phyloP scores from a whole-genome alignment of 495 filamentous ascomycete species.

The Penicillium bialowiezense region DNA sequence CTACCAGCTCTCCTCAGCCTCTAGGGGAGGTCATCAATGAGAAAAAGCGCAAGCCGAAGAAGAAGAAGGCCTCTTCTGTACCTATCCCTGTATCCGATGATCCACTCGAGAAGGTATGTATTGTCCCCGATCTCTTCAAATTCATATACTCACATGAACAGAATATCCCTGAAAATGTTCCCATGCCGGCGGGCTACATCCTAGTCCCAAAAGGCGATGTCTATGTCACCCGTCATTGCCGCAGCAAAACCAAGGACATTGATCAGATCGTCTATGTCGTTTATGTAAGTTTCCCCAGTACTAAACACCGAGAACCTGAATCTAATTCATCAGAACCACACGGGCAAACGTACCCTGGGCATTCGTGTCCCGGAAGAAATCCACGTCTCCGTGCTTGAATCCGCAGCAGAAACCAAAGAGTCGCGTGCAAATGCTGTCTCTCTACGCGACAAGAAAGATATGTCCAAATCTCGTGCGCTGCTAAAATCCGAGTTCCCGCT shows the following conservation, averaged over 20 bases:
- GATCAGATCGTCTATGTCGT: slow-evolving; percentile 40
- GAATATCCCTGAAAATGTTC: slow-evolving; percentile 28
- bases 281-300: slow-evolving; percentile 27
- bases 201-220: slow-evolving; percentile 51
- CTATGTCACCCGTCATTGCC: slow-evolving; percentile 50
- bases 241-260: slow-evolving; percentile 42
- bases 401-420: slow-evolving; percentile 32
- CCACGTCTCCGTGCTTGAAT: slow-evolving; percentile 26
- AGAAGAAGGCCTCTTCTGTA: neutral
- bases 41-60: neutral
- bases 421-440: slow-evolving; percentile 39
- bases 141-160: slow-evolving; percentile 1
- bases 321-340: slow-evolving; percentile 23
- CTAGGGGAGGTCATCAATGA: slow-evolving; percentile 1
- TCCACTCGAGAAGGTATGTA: slow-evolving; percentile 23
- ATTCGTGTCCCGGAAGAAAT: slow-evolving; percentile 47
- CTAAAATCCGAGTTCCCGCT: slow-evolving; percentile 37
- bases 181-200: slow-evolving; percentile 35
- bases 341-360: slow-evolving; percentile 34
- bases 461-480: slow-evolving; percentile 27
- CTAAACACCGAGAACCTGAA: neutral
- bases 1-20: neutral
- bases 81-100: slow-evolving; percentile 16
- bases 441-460: slow-evolving; percentile 34
- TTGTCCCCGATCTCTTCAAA: too few relatives aligned